phyloP scores from a whole-genome alignment of 1,284 basidiomycete species.

The Fomitopsis palustris region DNA sequence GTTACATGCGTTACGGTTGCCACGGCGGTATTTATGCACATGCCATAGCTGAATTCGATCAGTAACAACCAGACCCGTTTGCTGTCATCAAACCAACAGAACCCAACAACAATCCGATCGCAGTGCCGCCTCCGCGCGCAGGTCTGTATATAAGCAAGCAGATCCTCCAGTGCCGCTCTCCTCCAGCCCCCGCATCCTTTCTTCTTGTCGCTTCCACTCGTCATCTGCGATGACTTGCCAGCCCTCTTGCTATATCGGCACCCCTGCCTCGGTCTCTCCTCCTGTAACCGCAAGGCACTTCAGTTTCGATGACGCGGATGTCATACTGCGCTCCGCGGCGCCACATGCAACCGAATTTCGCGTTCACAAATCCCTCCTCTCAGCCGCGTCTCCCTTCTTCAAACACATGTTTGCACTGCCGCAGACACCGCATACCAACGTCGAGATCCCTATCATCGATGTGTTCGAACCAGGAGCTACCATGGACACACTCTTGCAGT shows the following conservation, averaged over 20 bases:
- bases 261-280: background rate
- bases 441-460: conserved; percentile 43
- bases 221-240: background rate
- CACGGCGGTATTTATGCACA: background rate
- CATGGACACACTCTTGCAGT: conserved; percentile 48
- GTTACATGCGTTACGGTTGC: background rate
- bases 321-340: conserved; percentile 44
- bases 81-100: background rate
- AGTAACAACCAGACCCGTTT: background rate
- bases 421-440: conserved; percentile 31
- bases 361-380: conserved; percentile 60
- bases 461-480: conserved; percentile 46
- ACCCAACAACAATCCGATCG: background rate
- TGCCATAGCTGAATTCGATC: background rate
- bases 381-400: conserved; percentile 65
- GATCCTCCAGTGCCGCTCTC: too few relatives aligned
- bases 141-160: conserved; percentile 3
- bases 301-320: conserved; percentile 48
- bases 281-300: conserved; percentile 30
- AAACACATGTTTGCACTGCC: conserved; percentile 65
- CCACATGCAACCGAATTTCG: conserved; percentile 41
- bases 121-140: background rate
- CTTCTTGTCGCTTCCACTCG: background rate
- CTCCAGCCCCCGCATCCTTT: background rate
- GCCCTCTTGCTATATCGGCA: background rate